Evolutionary conservation across 2,329 filamentous ascomycete genomes (phyloP).

Genomic region (Fusarium papillatum): DNA sequence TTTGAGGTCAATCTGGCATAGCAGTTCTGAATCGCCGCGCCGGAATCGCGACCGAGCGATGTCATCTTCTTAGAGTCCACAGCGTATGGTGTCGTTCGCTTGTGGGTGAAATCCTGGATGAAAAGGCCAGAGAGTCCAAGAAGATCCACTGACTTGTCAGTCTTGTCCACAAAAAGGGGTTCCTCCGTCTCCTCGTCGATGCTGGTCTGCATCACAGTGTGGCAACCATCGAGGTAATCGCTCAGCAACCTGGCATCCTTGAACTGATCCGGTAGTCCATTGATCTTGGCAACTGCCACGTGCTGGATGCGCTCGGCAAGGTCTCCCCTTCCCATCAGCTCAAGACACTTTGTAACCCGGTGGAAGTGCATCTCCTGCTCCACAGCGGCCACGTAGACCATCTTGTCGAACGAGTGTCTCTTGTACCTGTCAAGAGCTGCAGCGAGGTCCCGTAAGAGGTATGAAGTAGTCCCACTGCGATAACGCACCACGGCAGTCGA

Average conservation of each 20-base stretch:
- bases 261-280: conserved; percentile 23
- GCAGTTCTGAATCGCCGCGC: conserved; percentile 40
- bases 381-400: conserved; percentile 83
- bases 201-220: background rate
- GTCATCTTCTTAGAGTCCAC: conserved; percentile 51
- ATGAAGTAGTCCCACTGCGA: conserved; percentile 55
- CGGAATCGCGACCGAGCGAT: conserved; percentile 25
- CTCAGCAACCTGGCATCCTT: conserved; percentile 31
- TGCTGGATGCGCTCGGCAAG: conserved; percentile 51
- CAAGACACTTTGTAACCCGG: conserved; percentile 74
- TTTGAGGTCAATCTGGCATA: conserved; percentile 33
- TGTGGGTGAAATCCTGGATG: conserved; percentile 45
- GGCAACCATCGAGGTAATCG: conserved; percentile 35
- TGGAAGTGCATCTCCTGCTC: conserved; percentile 81
- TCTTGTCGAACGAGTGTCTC: conserved; percentile 77
- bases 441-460: conserved; percentile 80
- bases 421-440: conserved; percentile 74
- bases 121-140: conserved; percentile 33
- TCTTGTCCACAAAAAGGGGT: conserved; percentile 10
- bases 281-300: conserved; percentile 69
- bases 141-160: conserved; percentile 19
- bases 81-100: conserved; percentile 37
- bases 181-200: conserved; percentile 28
- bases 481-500: conserved; percentile 77
- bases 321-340: conserved; percentile 52